Evolutionary conservation across 306 rosid genomes (phyloP), one percentile per base, ranked within the genome.

Genomic region (Fagus sylvatica): DNA sequence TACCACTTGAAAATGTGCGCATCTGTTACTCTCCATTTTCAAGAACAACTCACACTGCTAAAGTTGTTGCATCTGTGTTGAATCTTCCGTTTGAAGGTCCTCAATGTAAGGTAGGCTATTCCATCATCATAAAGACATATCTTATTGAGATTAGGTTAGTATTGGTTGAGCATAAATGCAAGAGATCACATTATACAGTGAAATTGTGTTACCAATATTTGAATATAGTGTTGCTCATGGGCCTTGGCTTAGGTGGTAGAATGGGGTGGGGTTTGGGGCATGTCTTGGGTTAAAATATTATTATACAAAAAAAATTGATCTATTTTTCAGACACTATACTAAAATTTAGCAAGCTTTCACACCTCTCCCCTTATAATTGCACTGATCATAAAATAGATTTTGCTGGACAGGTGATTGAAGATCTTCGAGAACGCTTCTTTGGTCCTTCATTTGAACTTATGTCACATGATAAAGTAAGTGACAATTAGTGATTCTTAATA

Each of bases 1-100:
- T 89, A 72, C 76, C 85, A n/a, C 74, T 87, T 66, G 85, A 89
- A 42, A 80, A 79, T 79, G 88, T 94, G 55, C 89, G 91, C 77
- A 89, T 94, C 82, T 89, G 90, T 81, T 89, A 89, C 80, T 92
- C 97, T 9, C 97, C 97, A 6, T 92, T 94, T 88, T 88, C 98
- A 48, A 92, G 98, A 88, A 92, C 98, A 32, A 75, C 2, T 30
- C 93, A 89, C 71, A 92, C 97, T 0, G 95, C 97, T 2, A 71
- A 79, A 74, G 83, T 87, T 57, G 88, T 91, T 78, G 90, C 97
- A 11, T 75, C 90, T 48, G 80, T 70, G 11, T 71, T 90, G 80
- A 82, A 87, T 79, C 79, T 92, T 83, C 89, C 89, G 5, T 91
- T 92, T 39, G 82, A 90, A 42, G 91, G 82, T 46, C 83, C 90